Conservation (phyloP, 495 filamentous ascomycete genomes). For the Xylaria grammica region DNA sequence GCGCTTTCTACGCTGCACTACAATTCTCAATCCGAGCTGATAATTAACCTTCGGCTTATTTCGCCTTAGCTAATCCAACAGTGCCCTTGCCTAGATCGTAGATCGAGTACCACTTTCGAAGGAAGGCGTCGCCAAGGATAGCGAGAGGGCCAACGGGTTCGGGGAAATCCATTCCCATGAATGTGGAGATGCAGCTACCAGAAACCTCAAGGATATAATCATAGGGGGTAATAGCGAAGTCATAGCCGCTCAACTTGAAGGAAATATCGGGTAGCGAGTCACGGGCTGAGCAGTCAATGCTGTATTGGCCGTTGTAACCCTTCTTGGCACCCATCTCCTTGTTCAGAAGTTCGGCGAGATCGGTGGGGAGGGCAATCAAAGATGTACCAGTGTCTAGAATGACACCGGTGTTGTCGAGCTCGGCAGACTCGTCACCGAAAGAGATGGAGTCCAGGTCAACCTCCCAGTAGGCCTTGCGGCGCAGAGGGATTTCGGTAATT, state of each 20-base stretch:
- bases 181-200: conserved; percentile 93
- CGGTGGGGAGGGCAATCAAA: conserved; percentile 90
- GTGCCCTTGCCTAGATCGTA: conserved; percentile 87
- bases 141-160: conserved; percentile 89
- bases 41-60: conserved; percentile 46
- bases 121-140: conserved; percentile 97
- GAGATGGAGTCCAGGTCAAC: conserved; percentile 92
- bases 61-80: conserved; percentile 87
- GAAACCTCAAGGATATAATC: conserved; percentile 98
- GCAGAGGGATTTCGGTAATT: conserved; percentile 88
- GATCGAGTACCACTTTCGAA: conserved; percentile 95
- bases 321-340: conserved; percentile 98
- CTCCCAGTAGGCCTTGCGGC: conserved; percentile 99
- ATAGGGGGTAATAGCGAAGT: conserved; percentile 86
- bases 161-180: conserved; percentile 98
- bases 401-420: conserved; percentile 90
- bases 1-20: conserved; percentile 21
- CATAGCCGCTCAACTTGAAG: conserved; percentile 83
- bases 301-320: conserved; percentile 93
- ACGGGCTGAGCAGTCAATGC: conserved; percentile 85
- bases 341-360: conserved; percentile 95
- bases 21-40: conserved; percentile 11
- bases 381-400: conserved; percentile 99
- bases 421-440: conserved; percentile 81
- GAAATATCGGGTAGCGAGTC: conserved; percentile 83